Percentiles rank a stretch among this genome's conserved stretches.
Conservation (phyloP, 1,284 basidiomycete species). For the Leccinum solheimii region DNA sequence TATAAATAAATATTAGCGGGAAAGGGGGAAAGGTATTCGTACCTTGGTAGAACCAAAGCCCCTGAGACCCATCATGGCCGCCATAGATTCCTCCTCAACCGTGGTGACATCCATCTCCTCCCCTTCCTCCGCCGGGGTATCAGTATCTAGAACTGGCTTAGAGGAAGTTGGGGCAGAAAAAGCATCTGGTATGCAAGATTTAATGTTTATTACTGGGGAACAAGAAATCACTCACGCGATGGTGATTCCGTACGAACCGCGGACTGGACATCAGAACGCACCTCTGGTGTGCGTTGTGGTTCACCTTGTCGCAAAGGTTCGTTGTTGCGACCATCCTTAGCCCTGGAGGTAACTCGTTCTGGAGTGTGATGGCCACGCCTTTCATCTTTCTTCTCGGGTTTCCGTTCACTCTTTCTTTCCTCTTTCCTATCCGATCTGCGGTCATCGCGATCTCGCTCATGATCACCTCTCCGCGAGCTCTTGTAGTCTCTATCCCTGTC, state of each 20-base stretch:
- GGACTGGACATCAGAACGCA: constrained; percentile 19
- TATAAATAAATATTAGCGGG: background rate
- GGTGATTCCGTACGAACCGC: constrained; percentile 21
- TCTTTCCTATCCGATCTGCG: constrained; percentile 39
- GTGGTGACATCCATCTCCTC: constrained; percentile 69
- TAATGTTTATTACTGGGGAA: constrained; percentile 4
- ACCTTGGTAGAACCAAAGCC: constrained; percentile 94
- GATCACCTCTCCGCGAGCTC: constrained; percentile 40
- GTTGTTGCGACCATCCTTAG: constrained; percentile 24
- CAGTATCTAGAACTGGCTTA: constrained; percentile 42
- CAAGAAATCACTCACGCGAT: constrained; percentile 24
- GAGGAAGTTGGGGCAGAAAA: constrained; percentile 20
- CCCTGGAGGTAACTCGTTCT: constrained; percentile 27
- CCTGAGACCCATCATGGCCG: constrained; percentile 86
- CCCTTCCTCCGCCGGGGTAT: constrained; percentile 52
- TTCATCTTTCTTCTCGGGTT: constrained; percentile 24
- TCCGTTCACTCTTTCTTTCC: constrained; percentile 30
- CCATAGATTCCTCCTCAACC: constrained; percentile 81
- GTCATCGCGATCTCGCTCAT: constrained; percentile 42
- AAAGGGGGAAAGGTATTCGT: constrained; percentile 19
- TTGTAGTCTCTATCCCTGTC: constrained; percentile 39
- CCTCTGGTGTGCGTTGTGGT: constrained; percentile 22
- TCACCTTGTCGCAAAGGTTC: constrained; percentile 26
- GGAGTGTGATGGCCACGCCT: constrained; percentile 23
- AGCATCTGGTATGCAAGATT: constrained; percentile 9